A percentile compares a stretch with the other conserved stretches of the same genome.
Conservation (phyloP, 2,329 filamentous ascomycete species). For the Ophiostoma pallidulum region DNA sequence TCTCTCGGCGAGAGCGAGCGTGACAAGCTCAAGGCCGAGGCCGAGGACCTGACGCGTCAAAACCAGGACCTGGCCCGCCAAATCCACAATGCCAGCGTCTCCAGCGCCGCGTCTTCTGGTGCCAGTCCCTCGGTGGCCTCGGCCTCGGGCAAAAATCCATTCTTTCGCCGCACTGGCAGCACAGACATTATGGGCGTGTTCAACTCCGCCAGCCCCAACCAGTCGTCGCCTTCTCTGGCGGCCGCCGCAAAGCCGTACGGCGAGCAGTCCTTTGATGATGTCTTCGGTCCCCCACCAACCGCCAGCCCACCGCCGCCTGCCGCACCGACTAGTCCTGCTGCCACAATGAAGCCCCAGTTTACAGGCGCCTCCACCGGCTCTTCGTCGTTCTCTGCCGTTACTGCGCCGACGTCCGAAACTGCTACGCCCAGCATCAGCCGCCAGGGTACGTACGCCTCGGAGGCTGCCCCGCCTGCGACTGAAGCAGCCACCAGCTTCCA, state of each 20-base stretch:
- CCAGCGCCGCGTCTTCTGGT: conserved; percentile 29
- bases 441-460: conserved; percentile 47
- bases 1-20: conserved; percentile 80
- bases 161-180: conserved; percentile 67
- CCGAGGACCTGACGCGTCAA: conserved; percentile 56
- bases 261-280: conserved; percentile 71
- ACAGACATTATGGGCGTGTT: conserved; percentile 50
- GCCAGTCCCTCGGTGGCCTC: conserved; percentile 61
- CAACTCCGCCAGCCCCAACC: conserved; percentile 28
- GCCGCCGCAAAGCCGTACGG: conserved; percentile 35
- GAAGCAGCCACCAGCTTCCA: not conserved
- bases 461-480: conserved; percentile 32
- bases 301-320: conserved; percentile 32
- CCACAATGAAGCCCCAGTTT: conserved; percentile 48
- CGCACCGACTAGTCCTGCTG: not conserved
- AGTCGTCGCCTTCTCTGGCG: conserved; percentile 4
- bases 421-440: conserved; percentile 46
- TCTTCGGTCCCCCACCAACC: conserved; percentile 65
- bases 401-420: conserved; percentile 47
- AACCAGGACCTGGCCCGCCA: conserved; percentile 49
- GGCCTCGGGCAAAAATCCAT: conserved; percentile 81
- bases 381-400: conserved; percentile 46
- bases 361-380: conserved; percentile 48
- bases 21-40: conserved; percentile 77
- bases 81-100: conserved; percentile 36